A percentile compares a stretch with the other conserved stretches of the same genome.
Conservation (phyloP, 176 grass and related monocot species). For the Canna indica region DNA sequence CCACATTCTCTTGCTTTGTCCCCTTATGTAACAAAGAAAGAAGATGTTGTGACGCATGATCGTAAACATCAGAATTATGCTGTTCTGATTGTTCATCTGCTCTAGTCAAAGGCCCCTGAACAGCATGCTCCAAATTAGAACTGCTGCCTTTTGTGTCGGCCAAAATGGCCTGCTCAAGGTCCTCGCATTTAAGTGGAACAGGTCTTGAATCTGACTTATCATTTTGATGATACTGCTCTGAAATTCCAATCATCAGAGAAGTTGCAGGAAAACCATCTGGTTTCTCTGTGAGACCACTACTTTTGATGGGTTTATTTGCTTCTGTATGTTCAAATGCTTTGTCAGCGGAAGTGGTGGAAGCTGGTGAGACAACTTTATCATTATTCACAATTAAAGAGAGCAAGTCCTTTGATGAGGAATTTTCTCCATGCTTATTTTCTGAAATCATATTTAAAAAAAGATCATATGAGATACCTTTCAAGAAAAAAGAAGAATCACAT, state of each 20-base stretch:
- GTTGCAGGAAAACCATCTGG: slow-evolving; percentile 20
- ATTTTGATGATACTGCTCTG: slow-evolving; percentile 29
- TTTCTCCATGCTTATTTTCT: slow-evolving; percentile 52
- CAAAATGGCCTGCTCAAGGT: slow-evolving; percentile 92
- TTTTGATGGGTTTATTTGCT: slow-evolving; percentile 23
- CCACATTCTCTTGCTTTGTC: slow-evolving; percentile 27
- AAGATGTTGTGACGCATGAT: slow-evolving; percentile 79
- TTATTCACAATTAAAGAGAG: slow-evolving; percentile 71
- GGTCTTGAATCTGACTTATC: slow-evolving; percentile 34
- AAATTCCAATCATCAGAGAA: slow-evolving; percentile 16
- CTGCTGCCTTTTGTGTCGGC: slow-evolving; percentile 30
- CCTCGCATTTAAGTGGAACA: slow-evolving; percentile 80
- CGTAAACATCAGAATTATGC: slow-evolving; percentile 44
- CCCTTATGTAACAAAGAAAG: slow-evolving; percentile 75
- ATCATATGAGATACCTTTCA: slow-evolving; percentile 3
- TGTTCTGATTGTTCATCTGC: slow-evolving; percentile 19
- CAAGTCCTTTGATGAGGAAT: slow-evolving; percentile 50
- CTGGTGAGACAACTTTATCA: slow-evolving; percentile 37
- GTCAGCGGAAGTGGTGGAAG: slow-evolving; percentile 25
- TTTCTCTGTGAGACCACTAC: slow-evolving; percentile 28
- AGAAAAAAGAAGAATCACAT: slow-evolving; percentile 14
- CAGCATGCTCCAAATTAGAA: slow-evolving; percentile 27
- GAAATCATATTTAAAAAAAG: background rate
- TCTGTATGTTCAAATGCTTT: slow-evolving; percentile 29
- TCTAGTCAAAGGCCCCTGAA: slow-evolving; percentile 24